Percentiles rank a stretch among this genome's conserved stretches.
Evolutionary conservation across 495 filamentous ascomycete genomes (phyloP).

Genomic region (Emericellopsis terricola): DNA sequence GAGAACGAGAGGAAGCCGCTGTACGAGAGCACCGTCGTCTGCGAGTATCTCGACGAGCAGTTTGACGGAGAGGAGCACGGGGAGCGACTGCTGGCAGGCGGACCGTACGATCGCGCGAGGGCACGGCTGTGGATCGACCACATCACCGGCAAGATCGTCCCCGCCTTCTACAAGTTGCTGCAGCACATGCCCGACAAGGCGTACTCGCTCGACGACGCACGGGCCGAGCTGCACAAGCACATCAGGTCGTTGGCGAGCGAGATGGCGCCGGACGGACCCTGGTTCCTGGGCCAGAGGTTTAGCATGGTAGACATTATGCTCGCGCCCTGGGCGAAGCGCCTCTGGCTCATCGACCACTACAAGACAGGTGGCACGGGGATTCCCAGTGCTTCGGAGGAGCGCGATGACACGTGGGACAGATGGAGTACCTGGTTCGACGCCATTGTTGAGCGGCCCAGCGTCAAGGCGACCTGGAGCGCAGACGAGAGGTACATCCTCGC

Average conservation of each 20-base stretch:
- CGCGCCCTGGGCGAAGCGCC: slow-evolving; percentile 46
- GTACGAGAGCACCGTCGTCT: slow-evolving; percentile 48
- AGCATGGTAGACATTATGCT: slow-evolving; percentile 44
- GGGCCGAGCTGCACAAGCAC: slow-evolving; percentile 28
- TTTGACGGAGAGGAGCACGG: slow-evolving; percentile 20
- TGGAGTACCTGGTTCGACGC: slow-evolving; percentile 45
- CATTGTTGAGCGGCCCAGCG: slow-evolving; percentile 33
- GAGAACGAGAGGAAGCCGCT: slow-evolving; percentile 32
- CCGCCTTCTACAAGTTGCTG: slow-evolving; percentile 43
- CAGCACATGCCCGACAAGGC: slow-evolving; percentile 39
- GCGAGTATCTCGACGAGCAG: slow-evolving; percentile 53
- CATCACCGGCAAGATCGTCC: slow-evolving; percentile 41
- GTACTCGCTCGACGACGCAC: slow-evolving; percentile 20
- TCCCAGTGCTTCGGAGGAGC: slow-evolving; percentile 19
- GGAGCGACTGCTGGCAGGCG: slow-evolving; percentile 34
- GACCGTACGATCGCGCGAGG: slow-evolving; percentile 36
- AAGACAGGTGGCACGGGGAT: slow-evolving; percentile 42
- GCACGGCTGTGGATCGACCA: slow-evolving; percentile 54
- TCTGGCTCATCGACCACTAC: slow-evolving; percentile 55
- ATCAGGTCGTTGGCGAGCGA: slow-evolving; percentile 37
- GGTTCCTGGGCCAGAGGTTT: slow-evolving; percentile 40
- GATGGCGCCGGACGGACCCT: slow-evolving; percentile 39
- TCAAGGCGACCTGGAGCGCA: slow-evolving; percentile 43
- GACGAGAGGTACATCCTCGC: slow-evolving; percentile 41
- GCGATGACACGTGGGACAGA: slow-evolving; percentile 31